Evolutionary conservation across 495 filamentous ascomycete genomes (phyloP), one percentile per base, ranked within the genome.

Genomic region (Penicillium mononematosum): DNA sequence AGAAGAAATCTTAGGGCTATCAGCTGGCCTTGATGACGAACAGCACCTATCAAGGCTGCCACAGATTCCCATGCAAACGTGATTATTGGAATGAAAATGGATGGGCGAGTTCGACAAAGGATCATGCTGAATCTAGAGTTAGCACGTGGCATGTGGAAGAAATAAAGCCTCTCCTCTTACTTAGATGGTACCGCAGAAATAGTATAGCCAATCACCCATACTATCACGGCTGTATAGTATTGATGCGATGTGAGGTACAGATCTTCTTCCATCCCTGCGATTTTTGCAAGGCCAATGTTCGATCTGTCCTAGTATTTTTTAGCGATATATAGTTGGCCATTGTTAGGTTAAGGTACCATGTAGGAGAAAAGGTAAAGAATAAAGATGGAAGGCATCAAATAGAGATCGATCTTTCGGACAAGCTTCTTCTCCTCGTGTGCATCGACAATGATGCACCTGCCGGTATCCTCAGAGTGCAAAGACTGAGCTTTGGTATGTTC

Each of bases 281-380:
- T 65, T 29, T 71, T 71, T 50, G 75, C 78, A 67, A 79, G 78
- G 44, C 77, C 76, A 56, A 81, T 78, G 16, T 29, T 48, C 3
- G 4, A 17, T 10, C 24, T 29, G 19, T 43, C 41, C 41, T 43
- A 20, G n/a, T 43, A 17, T 12, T 43, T 43, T 20, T 43, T 22
- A 43, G 41, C n/a, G 17, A 3, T 6, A 19, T 9, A 11, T 22
- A 12, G 7, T 20, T 19, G 41, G 41, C n/a, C 20, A 43, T 43
- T 17, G 41, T 3, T 10, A 19, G 19, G 10, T 17, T 43, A 20
- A 42, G 3, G 0, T 17, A 43, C 81, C 50, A 79, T 61, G 39
- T 74, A 77, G 50, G 77, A 77, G 10, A 83, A 62, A 53, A 79
- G 73, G 49, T 81, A 81, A 76, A 81, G 79, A 38, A 73, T 42